Percentiles rank a stretch among this genome's conserved stretches.
Evolutionary conservation across 129 eudicot genomes (phyloP).

Genomic region (Artemisia tridentata): DNA sequence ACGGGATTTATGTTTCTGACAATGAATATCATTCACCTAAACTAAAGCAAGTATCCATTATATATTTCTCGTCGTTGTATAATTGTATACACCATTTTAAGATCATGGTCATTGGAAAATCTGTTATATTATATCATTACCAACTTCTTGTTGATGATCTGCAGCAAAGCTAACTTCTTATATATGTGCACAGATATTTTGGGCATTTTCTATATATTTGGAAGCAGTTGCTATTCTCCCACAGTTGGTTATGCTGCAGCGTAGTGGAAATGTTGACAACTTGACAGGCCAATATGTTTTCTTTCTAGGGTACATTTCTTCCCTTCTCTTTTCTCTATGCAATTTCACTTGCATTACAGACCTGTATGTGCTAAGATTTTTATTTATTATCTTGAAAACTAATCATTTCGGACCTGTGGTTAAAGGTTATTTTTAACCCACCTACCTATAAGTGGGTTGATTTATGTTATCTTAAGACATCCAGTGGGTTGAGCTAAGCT

Average conservation of each 20-base stretch:
- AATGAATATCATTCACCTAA: not conserved
- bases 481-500: too few relatives aligned
- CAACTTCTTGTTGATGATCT: not conserved
- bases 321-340: not conserved
- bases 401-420: too few relatives aligned
- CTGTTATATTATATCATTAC: not conserved
- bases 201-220: constrained; percentile 87
- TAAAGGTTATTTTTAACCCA: too few relatives aligned
- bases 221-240: constrained; percentile 95
- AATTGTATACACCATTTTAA: constrained; percentile 2
- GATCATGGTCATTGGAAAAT: not conserved
- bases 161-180: not conserved
- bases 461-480: too few relatives aligned
- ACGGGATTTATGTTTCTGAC: not conserved
- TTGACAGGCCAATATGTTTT: constrained; percentile 82
- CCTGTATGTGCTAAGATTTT: not conserved
- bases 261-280: constrained; percentile 85
- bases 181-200: constrained; percentile 43
- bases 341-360: not conserved
- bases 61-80: not conserved
- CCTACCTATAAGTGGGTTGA: too few relatives aligned
- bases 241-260: constrained; percentile 79
- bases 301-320: constrained; percentile 66
- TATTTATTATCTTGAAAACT: not conserved
- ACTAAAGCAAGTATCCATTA: not conserved